Base-by-base conservation (phyloP, 768 basidiomycete species). In the Termitomyces eurrhizus region DNA sequence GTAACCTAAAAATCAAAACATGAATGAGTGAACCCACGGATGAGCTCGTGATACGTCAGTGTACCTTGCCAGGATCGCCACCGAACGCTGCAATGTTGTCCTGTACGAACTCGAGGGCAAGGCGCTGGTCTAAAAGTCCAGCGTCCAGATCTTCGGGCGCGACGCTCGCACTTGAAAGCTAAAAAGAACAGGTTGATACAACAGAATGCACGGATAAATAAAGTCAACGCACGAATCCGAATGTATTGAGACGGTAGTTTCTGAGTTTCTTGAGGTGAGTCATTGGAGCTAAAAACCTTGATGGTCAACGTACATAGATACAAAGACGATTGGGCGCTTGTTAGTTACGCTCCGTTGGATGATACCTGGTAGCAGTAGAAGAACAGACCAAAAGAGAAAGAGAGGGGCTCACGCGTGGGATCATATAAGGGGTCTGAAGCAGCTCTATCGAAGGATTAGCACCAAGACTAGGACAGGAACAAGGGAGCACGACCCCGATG, bases 61-160 rank as follows among this genome's bases (percentile, higher is more conserved):
- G 42, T 66, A 77, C 84, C 72, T 85, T 87, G 16, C 70, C 63
- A 11, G 82, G 80, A 69, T 88, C 82, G 0, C 88, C 88, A 16
- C 87, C 87, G 65, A 90, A 90, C 4, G 78, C 77, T 3, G 74
- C 79, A n/a, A 89, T 83, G 64, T 90, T 87, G n/a, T 85, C 74
- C 62, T 87, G 80, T 0, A 90, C 72, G 70, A 88, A 90, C 16
- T 73, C 64, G 0, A 92, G 70, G 0, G 86, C 86, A 35, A 77
- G 73, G 1, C 78, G 73, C 68, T 89, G 86, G 67, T 91, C 89
- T 35, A 73, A 73, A 16, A 89, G 71, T 13, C 87, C 87, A 3
- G 78, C 78, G 62, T 88, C 87, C 32, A 86, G 71, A 63, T 85
- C 81, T 61, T 80, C 66, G 0, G 80, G 70, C 1, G 74, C 70